These are phyloP conservation scores for Aspergillus affinis DNA, from an alignment of 495 filamentous ascomycete genomes.

Conservation along the genomic window DNA sequence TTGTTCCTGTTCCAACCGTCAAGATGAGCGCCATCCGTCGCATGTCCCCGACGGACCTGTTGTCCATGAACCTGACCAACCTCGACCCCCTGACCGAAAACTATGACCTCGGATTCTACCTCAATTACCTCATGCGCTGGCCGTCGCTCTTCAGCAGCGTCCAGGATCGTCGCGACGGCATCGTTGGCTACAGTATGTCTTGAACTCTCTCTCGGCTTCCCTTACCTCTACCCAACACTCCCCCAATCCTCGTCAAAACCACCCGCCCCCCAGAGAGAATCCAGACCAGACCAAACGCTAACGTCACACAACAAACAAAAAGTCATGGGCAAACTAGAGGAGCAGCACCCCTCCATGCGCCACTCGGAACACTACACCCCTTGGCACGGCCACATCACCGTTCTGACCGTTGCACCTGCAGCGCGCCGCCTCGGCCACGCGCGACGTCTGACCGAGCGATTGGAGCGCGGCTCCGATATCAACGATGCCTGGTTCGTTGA, in stretches of 20 bases:
- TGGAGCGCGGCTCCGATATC: constrained; percentile 77
- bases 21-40: constrained; percentile 68
- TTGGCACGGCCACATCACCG: constrained; percentile 98
- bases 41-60: constrained; percentile 70
- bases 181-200: constrained; percentile 85
- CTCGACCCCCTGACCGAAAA: constrained; percentile 95
- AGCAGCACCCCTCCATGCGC: constrained; percentile 68
- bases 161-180: constrained; percentile 74
- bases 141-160: constrained; percentile 87
- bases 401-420: constrained; percentile 85
- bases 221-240: neutral
- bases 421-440: constrained; percentile 85
- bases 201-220: neutral
- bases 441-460: constrained; percentile 69
- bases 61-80: constrained; percentile 80
- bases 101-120: constrained; percentile 91
- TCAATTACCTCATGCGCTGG: constrained; percentile 93
- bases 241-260: neutral
- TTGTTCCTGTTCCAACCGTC: neutral
- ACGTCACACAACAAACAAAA: constrained; percentile 4
- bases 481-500: constrained; percentile 93
- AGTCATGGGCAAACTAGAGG: constrained; percentile 97
- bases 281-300: constrained; percentile 2
- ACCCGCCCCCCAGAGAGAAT: constrained; percentile 1
- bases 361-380: constrained; percentile 85